Evolutionary conservation across 2,329 filamentous ascomycete species (phyloP).

Genomic region (Xylaria sp.): DNA sequence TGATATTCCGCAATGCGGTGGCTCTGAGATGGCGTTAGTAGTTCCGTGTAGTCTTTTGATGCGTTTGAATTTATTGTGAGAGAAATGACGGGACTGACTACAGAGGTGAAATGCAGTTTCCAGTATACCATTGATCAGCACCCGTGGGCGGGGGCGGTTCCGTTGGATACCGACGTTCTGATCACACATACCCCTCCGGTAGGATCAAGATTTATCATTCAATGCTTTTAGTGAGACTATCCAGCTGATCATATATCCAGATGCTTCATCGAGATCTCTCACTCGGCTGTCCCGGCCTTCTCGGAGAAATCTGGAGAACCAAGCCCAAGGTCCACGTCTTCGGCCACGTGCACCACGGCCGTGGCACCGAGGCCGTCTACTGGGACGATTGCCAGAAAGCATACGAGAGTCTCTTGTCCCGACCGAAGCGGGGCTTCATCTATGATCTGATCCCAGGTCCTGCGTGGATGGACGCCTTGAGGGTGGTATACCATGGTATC

Average conservation of each 20-base stretch:
- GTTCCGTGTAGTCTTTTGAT: conserved; percentile 1
- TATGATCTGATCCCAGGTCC: conserved; percentile 42
- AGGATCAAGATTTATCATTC: conserved; percentile 18
- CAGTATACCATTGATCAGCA: conserved; percentile 63
- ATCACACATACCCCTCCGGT: conserved; percentile 76
- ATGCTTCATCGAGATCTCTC: conserved; percentile 64
- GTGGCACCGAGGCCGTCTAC: conserved; percentile 63
- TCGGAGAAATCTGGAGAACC: conserved; percentile 68
- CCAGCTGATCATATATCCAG: conserved; percentile 29
- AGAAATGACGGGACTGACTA: conserved; percentile 1
- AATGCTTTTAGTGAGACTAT: not conserved
- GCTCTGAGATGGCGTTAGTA: conserved; percentile 55
- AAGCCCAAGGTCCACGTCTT: conserved; percentile 75
- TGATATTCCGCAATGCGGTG: conserved; percentile 72
- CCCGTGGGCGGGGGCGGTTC: conserved; percentile 68
- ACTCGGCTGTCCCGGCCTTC: conserved; percentile 65
- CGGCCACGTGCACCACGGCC: conserved; percentile 75
- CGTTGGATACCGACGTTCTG: conserved; percentile 68
- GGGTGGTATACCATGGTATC: conserved; percentile 42
- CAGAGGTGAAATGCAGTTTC: conserved; percentile 44
- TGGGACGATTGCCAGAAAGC: conserved; percentile 69
- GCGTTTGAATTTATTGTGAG: not conserved
- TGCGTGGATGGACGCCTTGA: conserved; percentile 43
- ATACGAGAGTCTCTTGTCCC: conserved; percentile 61
- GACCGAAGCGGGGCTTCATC: conserved; percentile 39